phyloP scores from a whole-genome alignment of 2,329 filamentous ascomycete genomes.

The Aphanoascus verrucosus region DNA sequence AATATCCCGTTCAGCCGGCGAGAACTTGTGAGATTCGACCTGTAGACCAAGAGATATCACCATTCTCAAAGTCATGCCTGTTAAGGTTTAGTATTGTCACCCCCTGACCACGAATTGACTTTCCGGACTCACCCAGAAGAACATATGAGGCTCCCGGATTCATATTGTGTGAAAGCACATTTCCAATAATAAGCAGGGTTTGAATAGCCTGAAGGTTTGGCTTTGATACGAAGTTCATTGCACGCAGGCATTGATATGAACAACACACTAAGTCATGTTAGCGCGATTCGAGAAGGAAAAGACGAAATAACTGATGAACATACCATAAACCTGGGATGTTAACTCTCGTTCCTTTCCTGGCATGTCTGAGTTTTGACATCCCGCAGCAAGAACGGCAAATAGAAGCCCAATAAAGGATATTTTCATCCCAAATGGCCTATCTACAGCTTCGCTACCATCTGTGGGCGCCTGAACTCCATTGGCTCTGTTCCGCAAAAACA shows the following conservation, averaged over 20 bases:
- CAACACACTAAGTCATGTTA: slow-evolving; percentile 43
- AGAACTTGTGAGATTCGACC: slow-evolving; percentile 46
- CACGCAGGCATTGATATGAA: slow-evolving; percentile 53
- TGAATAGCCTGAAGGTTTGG: slow-evolving; percentile 52
- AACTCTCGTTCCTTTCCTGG: slow-evolving; percentile 50
- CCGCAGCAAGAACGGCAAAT: slow-evolving; percentile 53
- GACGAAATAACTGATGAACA: slow-evolving; percentile 15
- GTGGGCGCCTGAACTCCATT: slow-evolving; percentile 30
- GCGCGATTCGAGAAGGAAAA: background rate
- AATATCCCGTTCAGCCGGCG: slow-evolving; percentile 39
- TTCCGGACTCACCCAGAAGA: slow-evolving; percentile 38
- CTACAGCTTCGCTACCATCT: slow-evolving; percentile 39
- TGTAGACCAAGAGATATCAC: slow-evolving; percentile 52
- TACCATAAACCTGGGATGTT: slow-evolving; percentile 54
- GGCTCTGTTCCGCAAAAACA: slow-evolving; percentile 44
- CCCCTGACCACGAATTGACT: background rate
- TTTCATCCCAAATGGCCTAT: slow-evolving; percentile 47
- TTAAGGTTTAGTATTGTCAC: slow-evolving; percentile 8
- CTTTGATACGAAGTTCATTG: slow-evolving; percentile 54
- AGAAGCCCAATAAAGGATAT: slow-evolving; percentile 50
- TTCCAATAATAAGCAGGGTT: slow-evolving; percentile 51
- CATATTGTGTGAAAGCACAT: slow-evolving; percentile 53
- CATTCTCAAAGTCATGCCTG: slow-evolving; percentile 49
- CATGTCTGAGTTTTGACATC: slow-evolving; percentile 50
- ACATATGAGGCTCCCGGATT: slow-evolving; percentile 55